Percentiles rank a stretch among this genome's conserved stretches.
Evolutionary conservation across 176 grass and related monocot genomes (phyloP).

Genomic region (Chloris gayana): DNA sequence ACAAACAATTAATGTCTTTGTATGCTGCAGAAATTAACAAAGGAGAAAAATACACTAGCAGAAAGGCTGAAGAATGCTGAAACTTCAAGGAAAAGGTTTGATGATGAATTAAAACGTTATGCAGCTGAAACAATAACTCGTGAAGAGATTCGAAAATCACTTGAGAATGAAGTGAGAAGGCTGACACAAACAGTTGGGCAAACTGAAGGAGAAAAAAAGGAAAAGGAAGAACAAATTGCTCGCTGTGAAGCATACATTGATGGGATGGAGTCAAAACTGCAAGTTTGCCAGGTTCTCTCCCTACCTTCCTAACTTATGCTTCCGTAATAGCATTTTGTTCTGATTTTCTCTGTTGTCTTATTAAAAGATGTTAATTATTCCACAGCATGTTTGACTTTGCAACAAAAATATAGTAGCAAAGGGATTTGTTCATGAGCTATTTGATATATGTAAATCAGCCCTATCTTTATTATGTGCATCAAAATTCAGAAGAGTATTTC

Average conservation of each 20-base stretch:
- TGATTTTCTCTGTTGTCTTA: constrained; percentile 7
- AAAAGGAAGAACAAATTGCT: constrained; percentile 87
- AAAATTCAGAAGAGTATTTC: not conserved
- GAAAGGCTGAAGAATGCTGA: constrained; percentile 83
- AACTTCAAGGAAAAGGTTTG: constrained; percentile 71
- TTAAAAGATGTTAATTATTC: constrained; percentile 20
- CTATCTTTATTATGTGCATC: not conserved
- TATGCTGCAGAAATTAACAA: constrained; percentile 71
- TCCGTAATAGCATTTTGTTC: not conserved
- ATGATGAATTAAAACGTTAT: constrained; percentile 88
- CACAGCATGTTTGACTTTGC: not conserved
- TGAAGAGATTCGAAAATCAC: constrained; percentile 69
- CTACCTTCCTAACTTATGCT: constrained; percentile 19
- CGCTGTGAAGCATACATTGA: constrained; percentile 88
- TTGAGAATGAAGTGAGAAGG: constrained; percentile 79
- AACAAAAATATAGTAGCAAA: constrained; percentile 16
- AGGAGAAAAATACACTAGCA: constrained; percentile 82
- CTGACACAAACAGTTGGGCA: constrained; percentile 70
- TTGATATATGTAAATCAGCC: not conserved
- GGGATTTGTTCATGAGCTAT: not conserved
- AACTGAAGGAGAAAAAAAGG: constrained; percentile 78
- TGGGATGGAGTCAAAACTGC: constrained; percentile 89
- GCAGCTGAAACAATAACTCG: constrained; percentile 65
- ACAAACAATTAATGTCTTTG: constrained; percentile 24
- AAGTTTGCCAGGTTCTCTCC: constrained; percentile 77